These are phyloP conservation scores for Fistulinella staudtii DNA, from an alignment of 1,284 basidiomycete species.

Conservation along the genomic window DNA sequence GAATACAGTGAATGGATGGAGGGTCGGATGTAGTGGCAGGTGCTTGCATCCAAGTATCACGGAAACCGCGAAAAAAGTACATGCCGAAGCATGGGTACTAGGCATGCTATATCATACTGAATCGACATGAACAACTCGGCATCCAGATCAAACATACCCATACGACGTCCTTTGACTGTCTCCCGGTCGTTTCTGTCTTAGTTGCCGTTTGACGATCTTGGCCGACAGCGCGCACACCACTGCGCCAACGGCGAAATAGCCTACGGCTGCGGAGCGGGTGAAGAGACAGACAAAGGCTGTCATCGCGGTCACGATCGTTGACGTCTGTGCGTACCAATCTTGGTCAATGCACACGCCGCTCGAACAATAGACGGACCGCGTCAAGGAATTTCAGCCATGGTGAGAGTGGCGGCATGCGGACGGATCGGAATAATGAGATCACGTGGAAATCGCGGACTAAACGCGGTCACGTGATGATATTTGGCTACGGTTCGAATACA, in stretches of 20 bases:
- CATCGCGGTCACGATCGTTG: constrained; percentile 47
- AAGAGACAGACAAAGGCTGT: constrained; percentile 58
- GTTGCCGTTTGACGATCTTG: constrained; percentile 62
- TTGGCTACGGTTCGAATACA: constrained; percentile 28
- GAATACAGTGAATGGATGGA: constrained; percentile 37
- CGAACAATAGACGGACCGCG: constrained; percentile 26
- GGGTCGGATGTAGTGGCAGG: constrained; percentile 49
- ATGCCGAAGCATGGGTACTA: constrained; percentile 79
- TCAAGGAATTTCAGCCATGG: constrained; percentile 29
- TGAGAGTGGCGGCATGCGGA: constrained; percentile 7
- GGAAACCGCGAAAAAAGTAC: constrained; percentile 70
- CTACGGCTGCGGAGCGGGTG: constrained; percentile 64
- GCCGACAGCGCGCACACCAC: constrained; percentile 59
- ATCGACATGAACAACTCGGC: constrained; percentile 1
- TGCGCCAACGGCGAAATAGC: constrained; percentile 67
- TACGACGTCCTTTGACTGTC: constrained; percentile 53
- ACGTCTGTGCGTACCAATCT: constrained; percentile 17
- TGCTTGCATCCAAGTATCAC: constrained; percentile 55
- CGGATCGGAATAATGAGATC: background rate
- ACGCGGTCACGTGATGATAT: constrained; percentile 33
- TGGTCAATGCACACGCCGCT: background rate
- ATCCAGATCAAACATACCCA: constrained; percentile 46
- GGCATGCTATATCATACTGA: constrained; percentile 65
- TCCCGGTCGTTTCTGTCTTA: constrained; percentile 72
- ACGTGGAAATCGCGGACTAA: constrained; percentile 23